These are phyloP conservation scores for Neocatenulostroma microsporum DNA, from an alignment of 2,329 filamentous ascomycete species.

Conservation along the genomic window DNA sequence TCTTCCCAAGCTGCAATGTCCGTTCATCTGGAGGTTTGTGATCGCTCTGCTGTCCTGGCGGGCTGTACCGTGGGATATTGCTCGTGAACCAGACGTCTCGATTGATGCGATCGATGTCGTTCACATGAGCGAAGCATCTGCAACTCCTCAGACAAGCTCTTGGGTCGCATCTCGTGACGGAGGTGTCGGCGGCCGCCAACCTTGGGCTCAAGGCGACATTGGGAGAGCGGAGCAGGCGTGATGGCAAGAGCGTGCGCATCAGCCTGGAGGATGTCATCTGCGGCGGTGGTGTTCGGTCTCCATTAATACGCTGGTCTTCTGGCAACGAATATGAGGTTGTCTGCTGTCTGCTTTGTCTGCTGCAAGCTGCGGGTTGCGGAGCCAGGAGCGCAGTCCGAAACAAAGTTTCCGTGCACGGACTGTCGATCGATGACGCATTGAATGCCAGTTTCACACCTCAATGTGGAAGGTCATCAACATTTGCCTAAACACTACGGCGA, in stretches of 20 bases:
- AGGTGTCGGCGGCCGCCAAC: slow-evolving; percentile 2
- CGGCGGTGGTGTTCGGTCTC: no score
- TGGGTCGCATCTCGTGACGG: slow-evolving; percentile 14
- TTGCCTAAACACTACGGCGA: neutral
- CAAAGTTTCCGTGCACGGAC: slow-evolving; percentile 4
- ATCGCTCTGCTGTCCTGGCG: slow-evolving; percentile 14
- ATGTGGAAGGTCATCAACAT: slow-evolving; percentile 8
- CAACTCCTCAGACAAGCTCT: slow-evolving; percentile 18
- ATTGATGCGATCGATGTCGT: slow-evolving; percentile 21
- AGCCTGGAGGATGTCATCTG: slow-evolving; percentile 33
- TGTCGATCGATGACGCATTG: slow-evolving; percentile 5
- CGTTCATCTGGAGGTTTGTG: slow-evolving; percentile 49
- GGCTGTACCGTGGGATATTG: slow-evolving; percentile 24
- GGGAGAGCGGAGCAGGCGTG: slow-evolving; percentile 28
- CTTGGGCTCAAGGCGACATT: slow-evolving; percentile 10
- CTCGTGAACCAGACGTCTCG: slow-evolving; percentile 40
- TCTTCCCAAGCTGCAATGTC: slow-evolving; percentile 55
- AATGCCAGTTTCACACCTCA: neutral
- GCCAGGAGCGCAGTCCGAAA: neutral
- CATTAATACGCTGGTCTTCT: slow-evolving; percentile 2
- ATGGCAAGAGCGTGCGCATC: slow-evolving; percentile 41
- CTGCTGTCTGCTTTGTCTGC: neutral
- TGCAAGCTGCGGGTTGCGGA: neutral
- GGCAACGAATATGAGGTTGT: slow-evolving; percentile 4
- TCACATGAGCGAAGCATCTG: slow-evolving; percentile 26